Conservation (phyloP, 2,329 filamentous ascomycete species). For the Aureobasidium sp. region DNA sequence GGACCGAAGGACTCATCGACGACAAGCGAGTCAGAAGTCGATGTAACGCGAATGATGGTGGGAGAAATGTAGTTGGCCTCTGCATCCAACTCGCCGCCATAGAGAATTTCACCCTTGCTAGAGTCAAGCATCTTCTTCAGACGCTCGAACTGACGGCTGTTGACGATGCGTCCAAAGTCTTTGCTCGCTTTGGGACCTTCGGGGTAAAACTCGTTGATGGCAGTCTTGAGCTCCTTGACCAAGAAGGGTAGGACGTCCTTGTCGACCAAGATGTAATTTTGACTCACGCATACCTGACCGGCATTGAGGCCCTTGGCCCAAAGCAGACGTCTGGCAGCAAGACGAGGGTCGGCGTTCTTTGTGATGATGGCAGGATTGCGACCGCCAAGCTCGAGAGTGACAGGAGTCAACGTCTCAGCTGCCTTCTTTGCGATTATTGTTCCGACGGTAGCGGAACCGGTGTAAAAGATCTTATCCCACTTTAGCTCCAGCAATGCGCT, state of each 20-base stretch:
- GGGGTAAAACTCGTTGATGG: constrained; percentile 73
- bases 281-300: constrained; percentile 85
- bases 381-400: constrained; percentile 83
- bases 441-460: constrained; percentile 68
- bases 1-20: constrained; percentile 85
- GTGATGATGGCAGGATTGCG: constrained; percentile 88
- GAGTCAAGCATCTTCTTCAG: constrained; percentile 88
- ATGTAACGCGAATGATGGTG: constrained; percentile 79
- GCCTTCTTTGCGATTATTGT: constrained; percentile 47
- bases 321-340: constrained; percentile 75
- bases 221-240: constrained; percentile 62
- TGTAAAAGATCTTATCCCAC: constrained; percentile 99
- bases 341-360: constrained; percentile 65
- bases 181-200: constrained; percentile 67
- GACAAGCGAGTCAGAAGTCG: constrained; percentile 67
- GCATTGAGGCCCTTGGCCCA: constrained; percentile 85
- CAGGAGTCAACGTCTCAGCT: constrained; percentile 59
- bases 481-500: constrained; percentile 76
- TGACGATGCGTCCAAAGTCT: constrained; percentile 75
- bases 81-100: constrained; percentile 79
- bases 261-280: constrained; percentile 87
- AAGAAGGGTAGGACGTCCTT: constrained; percentile 63
- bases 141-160: constrained; percentile 67
- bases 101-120: constrained; percentile 71
- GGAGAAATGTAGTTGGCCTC: constrained; percentile 78